These are phyloP conservation scores for Talaromyces funiculosus DNA, from an alignment of 2,329 filamentous ascomycete genomes.

Conservation along the genomic window DNA sequence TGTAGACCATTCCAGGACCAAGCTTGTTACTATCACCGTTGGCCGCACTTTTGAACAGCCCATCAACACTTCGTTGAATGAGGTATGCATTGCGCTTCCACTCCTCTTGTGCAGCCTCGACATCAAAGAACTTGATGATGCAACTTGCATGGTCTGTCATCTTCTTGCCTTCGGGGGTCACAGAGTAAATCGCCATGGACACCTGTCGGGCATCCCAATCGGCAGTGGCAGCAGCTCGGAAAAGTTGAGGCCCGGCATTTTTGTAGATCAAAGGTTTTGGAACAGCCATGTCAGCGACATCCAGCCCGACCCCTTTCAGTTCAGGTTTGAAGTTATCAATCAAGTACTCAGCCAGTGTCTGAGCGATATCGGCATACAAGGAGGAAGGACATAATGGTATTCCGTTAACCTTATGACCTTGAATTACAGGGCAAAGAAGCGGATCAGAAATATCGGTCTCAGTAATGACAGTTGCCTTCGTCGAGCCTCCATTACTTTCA, in stretches of 20 bases:
- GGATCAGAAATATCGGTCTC: constrained; percentile 33
- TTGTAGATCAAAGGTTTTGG: constrained; percentile 53
- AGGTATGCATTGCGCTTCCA: constrained; percentile 20
- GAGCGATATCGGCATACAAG: constrained; percentile 22
- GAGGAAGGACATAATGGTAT: constrained; percentile 14
- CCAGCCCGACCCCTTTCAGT: constrained; percentile 24
- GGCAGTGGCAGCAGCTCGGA: constrained; percentile 32
- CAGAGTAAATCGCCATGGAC: constrained; percentile 31
- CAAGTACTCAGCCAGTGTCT: constrained; percentile 22
- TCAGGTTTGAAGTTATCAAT: constrained; percentile 29
- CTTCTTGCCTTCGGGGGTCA: constrained; percentile 33
- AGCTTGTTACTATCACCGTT: constrained; percentile 16
- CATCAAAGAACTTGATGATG: constrained; percentile 18
- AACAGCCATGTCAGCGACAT: constrained; percentile 32
- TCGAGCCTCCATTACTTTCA: constrained; percentile 2
- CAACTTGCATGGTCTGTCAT: constrained; percentile 13
- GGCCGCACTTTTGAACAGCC: constrained; percentile 17
- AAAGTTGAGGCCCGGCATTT: constrained; percentile 30
- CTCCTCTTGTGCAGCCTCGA: constrained; percentile 42
- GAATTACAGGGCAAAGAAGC: constrained; percentile 29
- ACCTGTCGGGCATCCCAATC: constrained; percentile 31
- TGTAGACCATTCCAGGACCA: constrained; percentile 20
- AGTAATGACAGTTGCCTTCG: constrained; percentile 24
- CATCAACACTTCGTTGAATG: constrained; percentile 17
- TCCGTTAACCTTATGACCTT: constrained; percentile 31